Base-by-base conservation (phyloP, 257 asterid species). In the Euphrasia confusa region DNA sequence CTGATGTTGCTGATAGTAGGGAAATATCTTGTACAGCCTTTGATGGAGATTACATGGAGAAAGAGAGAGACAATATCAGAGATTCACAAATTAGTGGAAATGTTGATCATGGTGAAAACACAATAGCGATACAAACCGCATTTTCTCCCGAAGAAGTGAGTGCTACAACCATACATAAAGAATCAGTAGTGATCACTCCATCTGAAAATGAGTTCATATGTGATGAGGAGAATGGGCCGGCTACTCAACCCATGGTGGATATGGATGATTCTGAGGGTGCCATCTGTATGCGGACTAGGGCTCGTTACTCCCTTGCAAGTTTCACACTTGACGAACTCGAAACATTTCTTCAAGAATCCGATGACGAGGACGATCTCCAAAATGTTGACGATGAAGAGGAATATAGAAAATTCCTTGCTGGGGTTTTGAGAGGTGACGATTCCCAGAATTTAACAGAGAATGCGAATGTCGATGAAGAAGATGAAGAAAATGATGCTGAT, bases 401-500 rank as follows among this genome's bases (percentile, higher is more conserved):
- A 69, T 93, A 89, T 60, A 80, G 79, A 64, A 93, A 89, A 68
- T 93, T 93, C 74, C 95, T 89, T 79, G 94, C 96, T 24, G 95
- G 88, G 69, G 92, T 93, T 75, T 77, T 85, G 69, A 83, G 71
- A 60, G 97, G 96, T 57, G 95, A 85, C 69, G 84, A 73, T 71
- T 61, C 80, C 71, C 80, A 69, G 66, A 78, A 72, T 81, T 60
- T 69, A 37, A 80, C 72, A 48, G 96, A 60, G 54, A 85, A 72
- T 71, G 83, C 67, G 64, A 85, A 78, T 79, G 89, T 44, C 47
- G 97, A 93, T 57, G 99, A 92, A 63, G 99, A 89, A 72, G 97
- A 89, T 71, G 99, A 90, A 75, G 97, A 92, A 37, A 93, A 85
- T 76, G 99, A 93, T 83, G 99, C 96, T n/a, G 99, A 89, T 66